These are phyloP conservation scores for Orbilia ellipsospora DNA, from an alignment of 2,329 filamentous ascomycete genomes.

Conservation along the genomic window DNA sequence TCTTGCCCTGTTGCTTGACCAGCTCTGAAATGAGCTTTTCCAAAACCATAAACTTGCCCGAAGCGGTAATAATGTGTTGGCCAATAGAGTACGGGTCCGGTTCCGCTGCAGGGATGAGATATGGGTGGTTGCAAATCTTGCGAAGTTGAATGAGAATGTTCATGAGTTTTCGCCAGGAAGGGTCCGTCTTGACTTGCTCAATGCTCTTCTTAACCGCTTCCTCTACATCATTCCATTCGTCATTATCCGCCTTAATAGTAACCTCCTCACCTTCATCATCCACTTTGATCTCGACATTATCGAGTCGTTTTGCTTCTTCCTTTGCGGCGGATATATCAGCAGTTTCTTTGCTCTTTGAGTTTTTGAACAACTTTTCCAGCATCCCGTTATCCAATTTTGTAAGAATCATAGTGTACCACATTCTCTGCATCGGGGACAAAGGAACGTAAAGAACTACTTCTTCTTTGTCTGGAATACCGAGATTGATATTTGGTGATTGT, in stretches of 20 bases:
- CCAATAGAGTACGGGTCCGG: slow-evolving; percentile 65
- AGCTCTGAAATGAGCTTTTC: slow-evolving; percentile 67
- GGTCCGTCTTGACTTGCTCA: slow-evolving; percentile 61
- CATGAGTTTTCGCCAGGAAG: slow-evolving; percentile 67
- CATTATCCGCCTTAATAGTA: slow-evolving; percentile 59
- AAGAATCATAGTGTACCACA: slow-evolving; percentile 70
- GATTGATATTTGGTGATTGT: slow-evolving; percentile 67
- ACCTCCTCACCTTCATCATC: slow-evolving; percentile 61
- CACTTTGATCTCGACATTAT: slow-evolving; percentile 61
- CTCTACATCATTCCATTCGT: slow-evolving; percentile 66
- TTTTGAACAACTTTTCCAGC: slow-evolving; percentile 68
- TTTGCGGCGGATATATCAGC: slow-evolving; percentile 49
- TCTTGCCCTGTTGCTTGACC: slow-evolving; percentile 67
- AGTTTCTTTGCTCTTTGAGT: slow-evolving; percentile 64
- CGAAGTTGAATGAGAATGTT: slow-evolving; percentile 70
- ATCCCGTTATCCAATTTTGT: slow-evolving; percentile 68
- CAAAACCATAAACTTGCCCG: slow-evolving; percentile 69
- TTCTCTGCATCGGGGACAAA: slow-evolving; percentile 69
- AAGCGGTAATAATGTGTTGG: slow-evolving; percentile 67
- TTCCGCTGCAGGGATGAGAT: slow-evolving; percentile 65
- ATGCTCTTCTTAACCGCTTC: slow-evolving; percentile 64
- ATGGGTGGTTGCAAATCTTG: slow-evolving; percentile 69
- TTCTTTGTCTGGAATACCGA: slow-evolving; percentile 69
- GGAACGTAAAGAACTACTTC: slow-evolving; percentile 71
- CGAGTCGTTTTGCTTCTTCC: slow-evolving; percentile 62